These are phyloP conservation scores for Globisporangium apiculatum DNA, from an alignment of 352 stramenopile genomes.

Conservation along the genomic window DNA sequence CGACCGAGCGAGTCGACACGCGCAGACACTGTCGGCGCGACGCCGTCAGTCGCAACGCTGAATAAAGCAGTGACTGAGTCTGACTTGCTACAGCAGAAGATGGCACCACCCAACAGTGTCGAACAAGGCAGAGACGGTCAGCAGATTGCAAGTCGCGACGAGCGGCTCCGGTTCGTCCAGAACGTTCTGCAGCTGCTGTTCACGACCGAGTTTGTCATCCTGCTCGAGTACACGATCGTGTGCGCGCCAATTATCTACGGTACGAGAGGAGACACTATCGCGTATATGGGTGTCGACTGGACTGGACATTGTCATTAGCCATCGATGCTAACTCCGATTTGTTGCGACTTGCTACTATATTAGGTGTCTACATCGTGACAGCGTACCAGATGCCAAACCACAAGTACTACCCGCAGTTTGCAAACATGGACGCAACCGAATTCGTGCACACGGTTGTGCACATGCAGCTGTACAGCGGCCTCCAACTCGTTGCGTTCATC, in stretches of 20 bases:
- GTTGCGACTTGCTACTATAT: not conserved
- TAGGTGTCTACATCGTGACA: slow-evolving; percentile 7
- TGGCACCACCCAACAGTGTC: not conserved
- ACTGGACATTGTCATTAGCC: no score
- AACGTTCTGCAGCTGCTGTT: slow-evolving; percentile 4
- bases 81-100: not conserved
- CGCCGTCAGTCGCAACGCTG: not conserved
- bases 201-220: slow-evolving; percentile 11
- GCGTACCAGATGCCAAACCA: slow-evolving; percentile 3
- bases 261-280: not conserved
- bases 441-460: slow-evolving; percentile 7
- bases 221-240: slow-evolving; percentile 13
- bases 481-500: slow-evolving; percentile 16
- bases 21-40: not conserved
- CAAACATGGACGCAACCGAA: not conserved
- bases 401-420: slow-evolving; percentile 7
- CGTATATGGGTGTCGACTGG: no score
- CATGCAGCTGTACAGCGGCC: slow-evolving; percentile 14
- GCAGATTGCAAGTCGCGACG: not conserved
- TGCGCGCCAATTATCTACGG: slow-evolving; percentile 12
- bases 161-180: slow-evolving; percentile 2
- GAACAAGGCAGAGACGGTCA: not conserved
- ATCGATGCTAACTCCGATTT: no score
- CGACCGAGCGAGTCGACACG: not conserved
- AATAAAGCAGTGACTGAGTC: not conserved